phyloP scores from a whole-genome alignment of 2,329 filamentous ascomycete species.

The Nemania abortiva region DNA sequence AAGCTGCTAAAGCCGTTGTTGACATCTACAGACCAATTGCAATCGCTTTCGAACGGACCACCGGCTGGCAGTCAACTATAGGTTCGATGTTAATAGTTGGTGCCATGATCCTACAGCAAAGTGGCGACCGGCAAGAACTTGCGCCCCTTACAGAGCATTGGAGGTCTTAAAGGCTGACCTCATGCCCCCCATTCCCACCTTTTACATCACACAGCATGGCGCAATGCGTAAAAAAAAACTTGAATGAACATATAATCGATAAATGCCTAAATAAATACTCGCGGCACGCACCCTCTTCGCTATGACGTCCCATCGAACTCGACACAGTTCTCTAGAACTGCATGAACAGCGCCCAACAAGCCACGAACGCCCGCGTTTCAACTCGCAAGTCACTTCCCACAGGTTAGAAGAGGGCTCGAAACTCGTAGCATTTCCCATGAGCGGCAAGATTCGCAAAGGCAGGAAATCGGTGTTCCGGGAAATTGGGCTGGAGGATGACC shows the following conservation, averaged over 20 bases:
- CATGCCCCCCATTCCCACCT: slow-evolving; percentile 38
- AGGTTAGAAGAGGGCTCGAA: slow-evolving; percentile 63
- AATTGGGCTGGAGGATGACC: slow-evolving; percentile 57
- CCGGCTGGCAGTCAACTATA: neutral
- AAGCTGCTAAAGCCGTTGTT: neutral
- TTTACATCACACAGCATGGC: slow-evolving; percentile 18
- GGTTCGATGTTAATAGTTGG: slow-evolving; percentile 8
- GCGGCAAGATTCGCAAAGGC: slow-evolving; percentile 61
- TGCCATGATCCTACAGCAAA: slow-evolving; percentile 5
- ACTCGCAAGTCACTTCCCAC: slow-evolving; percentile 64
- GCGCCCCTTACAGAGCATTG: slow-evolving; percentile 8
- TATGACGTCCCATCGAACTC: slow-evolving; percentile 45
- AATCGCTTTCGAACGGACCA: neutral
- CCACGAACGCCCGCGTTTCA: slow-evolving; percentile 60
- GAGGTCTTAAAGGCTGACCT: slow-evolving; percentile 45
- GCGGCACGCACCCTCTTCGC: slow-evolving; percentile 29
- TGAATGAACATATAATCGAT: slow-evolving; percentile 31
- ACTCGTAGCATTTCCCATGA: slow-evolving; percentile 56
- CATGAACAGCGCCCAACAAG: slow-evolving; percentile 33
- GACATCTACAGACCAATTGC: neutral
- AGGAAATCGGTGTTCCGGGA: slow-evolving; percentile 67
- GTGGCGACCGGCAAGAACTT: slow-evolving; percentile 16
- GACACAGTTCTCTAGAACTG: slow-evolving; percentile 40
- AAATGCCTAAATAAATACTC: slow-evolving; percentile 10
- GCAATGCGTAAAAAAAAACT: slow-evolving; percentile 24